Percentiles rank a stretch among this genome's conserved stretches.
Evolutionary conservation across 768 basidiomycete genomes (phyloP).

Genomic region (Naganishia vishniacii): DNA sequence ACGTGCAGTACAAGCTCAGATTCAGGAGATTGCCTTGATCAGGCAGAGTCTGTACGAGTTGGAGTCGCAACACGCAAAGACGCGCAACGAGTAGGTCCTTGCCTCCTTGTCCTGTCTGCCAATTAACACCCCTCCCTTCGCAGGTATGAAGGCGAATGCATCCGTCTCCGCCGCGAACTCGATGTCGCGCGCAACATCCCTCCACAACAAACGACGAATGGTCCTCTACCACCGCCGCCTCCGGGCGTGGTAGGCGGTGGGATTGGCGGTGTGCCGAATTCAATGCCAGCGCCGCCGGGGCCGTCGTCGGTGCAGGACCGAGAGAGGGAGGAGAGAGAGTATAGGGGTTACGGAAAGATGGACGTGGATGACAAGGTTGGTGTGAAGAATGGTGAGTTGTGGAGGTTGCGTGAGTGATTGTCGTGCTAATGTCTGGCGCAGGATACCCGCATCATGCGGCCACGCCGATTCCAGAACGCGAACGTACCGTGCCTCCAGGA

Average conservation of each 20-base stretch:
- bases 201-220: slow-evolving; percentile 30
- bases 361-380: slow-evolving; percentile 21
- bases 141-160: slow-evolving; percentile 74
- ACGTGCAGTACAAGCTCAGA: slow-evolving; percentile 55
- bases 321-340: slow-evolving; percentile 43
- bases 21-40: slow-evolving; percentile 84
- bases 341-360: slow-evolving; percentile 26
- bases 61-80: slow-evolving; percentile 78
- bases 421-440: too few relatives aligned
- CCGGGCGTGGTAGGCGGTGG: slow-evolving; percentile 35
- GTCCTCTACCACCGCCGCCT: slow-evolving; percentile 43
- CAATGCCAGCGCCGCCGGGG: slow-evolving; percentile 32
- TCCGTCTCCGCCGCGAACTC: slow-evolving; percentile 64
- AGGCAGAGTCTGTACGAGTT: slow-evolving; percentile 86
- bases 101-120: neutral
- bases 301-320: slow-evolving; percentile 28
- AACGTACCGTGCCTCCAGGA: slow-evolving; percentile 24
- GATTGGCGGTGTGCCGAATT: slow-evolving; percentile 32
- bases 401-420: too few relatives aligned
- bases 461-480: slow-evolving; percentile 12
- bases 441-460: neutral
- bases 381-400: slow-evolving; percentile 4
- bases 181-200: slow-evolving; percentile 49
- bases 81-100: slow-evolving; percentile 60
- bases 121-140: neutral